phyloP scores from a whole-genome alignment of 2,329 filamentous ascomycete genomes.

The Fusarium mangiferae region DNA sequence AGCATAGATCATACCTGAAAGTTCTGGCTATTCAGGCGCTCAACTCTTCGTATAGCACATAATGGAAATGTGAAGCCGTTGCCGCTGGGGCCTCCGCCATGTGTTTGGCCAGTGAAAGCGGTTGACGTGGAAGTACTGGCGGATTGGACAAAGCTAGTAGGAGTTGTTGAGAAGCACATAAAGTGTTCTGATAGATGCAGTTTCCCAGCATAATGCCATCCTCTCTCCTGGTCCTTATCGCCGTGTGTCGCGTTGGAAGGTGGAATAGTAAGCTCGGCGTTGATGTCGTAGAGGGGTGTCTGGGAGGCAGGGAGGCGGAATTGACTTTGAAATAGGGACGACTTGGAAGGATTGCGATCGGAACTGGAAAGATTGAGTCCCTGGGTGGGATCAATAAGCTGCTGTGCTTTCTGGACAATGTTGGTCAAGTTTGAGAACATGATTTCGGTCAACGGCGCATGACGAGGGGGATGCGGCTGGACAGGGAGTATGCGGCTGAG shows the following conservation, averaged over 20 bases:
- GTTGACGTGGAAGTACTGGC: slow-evolving; percentile 84
- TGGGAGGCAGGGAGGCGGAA: slow-evolving; percentile 95
- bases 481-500: slow-evolving; percentile 27
- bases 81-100: slow-evolving; percentile 89
- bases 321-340: slow-evolving; percentile 92
- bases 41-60: slow-evolving; percentile 89
- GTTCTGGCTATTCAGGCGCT: slow-evolving; percentile 90
- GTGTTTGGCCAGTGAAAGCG: slow-evolving; percentile 90
- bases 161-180: slow-evolving; percentile 95
- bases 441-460: slow-evolving; percentile 55
- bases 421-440: slow-evolving; percentile 74
- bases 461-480: slow-evolving; percentile 42
- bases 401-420: slow-evolving; percentile 95
- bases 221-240: slow-evolving; percentile 76
- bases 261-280: slow-evolving; percentile 90
- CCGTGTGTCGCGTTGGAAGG: slow-evolving; percentile 75
- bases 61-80: slow-evolving; percentile 97
- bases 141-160: slow-evolving; percentile 84
- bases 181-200: slow-evolving; percentile 94
- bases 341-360: slow-evolving; percentile 87
- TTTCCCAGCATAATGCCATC: slow-evolving; percentile 91
- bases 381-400: slow-evolving; percentile 90
- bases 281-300: slow-evolving; percentile 94
- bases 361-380: slow-evolving; percentile 77
- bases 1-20: slow-evolving; percentile 66